Percentiles rank a stretch among this genome's conserved stretches.
Conservation (phyloP, 1,284 basidiomycete genomes). For the Heterobasidion occidentale region DNA sequence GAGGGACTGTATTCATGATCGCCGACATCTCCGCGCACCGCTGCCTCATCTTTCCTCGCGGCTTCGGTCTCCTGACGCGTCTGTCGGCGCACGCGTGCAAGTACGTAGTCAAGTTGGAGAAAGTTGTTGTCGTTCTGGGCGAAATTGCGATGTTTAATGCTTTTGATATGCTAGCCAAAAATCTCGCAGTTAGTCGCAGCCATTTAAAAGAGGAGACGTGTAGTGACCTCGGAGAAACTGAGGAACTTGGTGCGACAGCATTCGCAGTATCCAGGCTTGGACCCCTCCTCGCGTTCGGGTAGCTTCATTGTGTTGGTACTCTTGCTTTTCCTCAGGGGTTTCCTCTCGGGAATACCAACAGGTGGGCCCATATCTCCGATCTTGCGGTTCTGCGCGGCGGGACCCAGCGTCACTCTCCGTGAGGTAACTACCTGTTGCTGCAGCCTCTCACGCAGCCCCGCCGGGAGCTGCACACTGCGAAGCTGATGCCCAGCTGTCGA, state of each 20-base stretch:
- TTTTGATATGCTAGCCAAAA: conserved; percentile 64
- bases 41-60: background rate
- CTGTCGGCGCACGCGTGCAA: conserved; percentile 67
- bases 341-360: conserved; percentile 42
- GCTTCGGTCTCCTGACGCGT: conserved; percentile 20
- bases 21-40: background rate
- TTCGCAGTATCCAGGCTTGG: conserved; percentile 96
- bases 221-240: conserved; percentile 74
- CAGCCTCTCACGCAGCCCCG: conserved; percentile 45
- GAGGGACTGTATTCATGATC: background rate
- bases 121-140: conserved; percentile 81
- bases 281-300: conserved; percentile 74
- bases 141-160: conserved; percentile 81
- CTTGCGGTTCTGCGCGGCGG: conserved; percentile 27
- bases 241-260: conserved; percentile 91
- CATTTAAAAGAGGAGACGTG: no score
- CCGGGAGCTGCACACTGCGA: conserved; percentile 39
- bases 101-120: conserved; percentile 71
- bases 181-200: conserved; percentile 1
- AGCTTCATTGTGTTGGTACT: conserved; percentile 72
- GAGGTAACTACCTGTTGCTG: conserved; percentile 61
- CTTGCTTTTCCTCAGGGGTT: conserved; percentile 59
- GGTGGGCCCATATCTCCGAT: conserved; percentile 56
- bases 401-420: conserved; percentile 34
- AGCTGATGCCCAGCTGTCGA: conserved; percentile 57